phyloP scores from a whole-genome alignment of 805 yeast genomes.

The Wickerhamomyces hampshirensis region DNA sequence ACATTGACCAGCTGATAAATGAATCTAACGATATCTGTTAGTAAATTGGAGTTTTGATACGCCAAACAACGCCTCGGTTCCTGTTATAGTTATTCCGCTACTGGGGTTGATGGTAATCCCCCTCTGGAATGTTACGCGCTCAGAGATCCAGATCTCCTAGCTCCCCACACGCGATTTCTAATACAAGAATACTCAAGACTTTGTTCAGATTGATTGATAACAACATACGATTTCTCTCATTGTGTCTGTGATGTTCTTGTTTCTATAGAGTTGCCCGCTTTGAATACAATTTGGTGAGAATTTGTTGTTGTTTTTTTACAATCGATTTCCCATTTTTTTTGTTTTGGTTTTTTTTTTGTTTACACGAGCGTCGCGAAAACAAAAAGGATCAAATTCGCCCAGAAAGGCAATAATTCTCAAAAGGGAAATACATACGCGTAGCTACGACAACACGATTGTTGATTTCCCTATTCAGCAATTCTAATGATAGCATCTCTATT shows the following conservation, averaged over 20 bases:
- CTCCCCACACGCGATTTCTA: too few species aligned
- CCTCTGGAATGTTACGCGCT: conserved; percentile 11
- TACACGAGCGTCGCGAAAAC: conserved; percentile 5
- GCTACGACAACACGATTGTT: conserved; percentile 7
- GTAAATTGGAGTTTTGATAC: conserved; percentile 5
- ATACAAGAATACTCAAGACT: too few species aligned
- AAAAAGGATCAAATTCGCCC: neutral
- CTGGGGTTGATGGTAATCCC: neutral
- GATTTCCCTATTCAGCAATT: conserved; percentile 4
- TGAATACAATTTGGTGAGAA: neutral
- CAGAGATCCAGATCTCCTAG: too few species aligned
- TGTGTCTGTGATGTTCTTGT: conserved; percentile 1
- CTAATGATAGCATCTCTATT: too few species aligned
- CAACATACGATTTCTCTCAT: conserved; percentile 24
- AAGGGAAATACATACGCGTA: conserved; percentile 4
- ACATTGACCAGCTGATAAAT: conserved; percentile 96
- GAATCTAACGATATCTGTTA: conserved; percentile 51
- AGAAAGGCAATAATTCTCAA: conserved; percentile 2
- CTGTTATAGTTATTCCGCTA: too few species aligned
- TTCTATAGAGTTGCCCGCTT: neutral
- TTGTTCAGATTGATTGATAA: too few species aligned
- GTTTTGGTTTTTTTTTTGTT: conserved; percentile 13
- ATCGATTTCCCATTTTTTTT: conserved; percentile 7
- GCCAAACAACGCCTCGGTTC: neutral
- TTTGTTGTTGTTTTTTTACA: conserved; percentile 12